Evolutionary conservation across 1,139 yeast genomes (phyloP).

Genomic region (Scheffersomyces lignicola): DNA sequence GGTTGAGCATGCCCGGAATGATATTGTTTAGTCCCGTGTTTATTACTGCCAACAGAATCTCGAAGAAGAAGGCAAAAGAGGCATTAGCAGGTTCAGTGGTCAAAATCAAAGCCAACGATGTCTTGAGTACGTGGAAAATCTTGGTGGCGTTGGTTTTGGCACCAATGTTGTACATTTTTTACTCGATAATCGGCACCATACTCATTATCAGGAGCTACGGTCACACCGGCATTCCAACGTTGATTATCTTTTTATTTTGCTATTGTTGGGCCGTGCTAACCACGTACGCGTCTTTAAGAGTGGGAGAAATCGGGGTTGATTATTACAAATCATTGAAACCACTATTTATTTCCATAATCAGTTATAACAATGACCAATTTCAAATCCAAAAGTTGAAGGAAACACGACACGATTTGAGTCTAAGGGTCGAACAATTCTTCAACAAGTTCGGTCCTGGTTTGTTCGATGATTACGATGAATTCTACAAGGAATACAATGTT

Average conservation of each 20-base stretch:
- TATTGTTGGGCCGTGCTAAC: conserved; percentile 43
- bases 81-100: conserved; percentile 46
- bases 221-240: conserved; percentile 12
- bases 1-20: conserved; percentile 43
- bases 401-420: conserved; percentile 54
- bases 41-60: conserved; percentile 34
- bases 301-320: conserved; percentile 45
- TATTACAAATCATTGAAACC: conserved; percentile 42
- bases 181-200: conserved; percentile 38
- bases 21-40: conserved; percentile 48
- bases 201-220: conserved; percentile 23
- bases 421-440: conserved; percentile 64
- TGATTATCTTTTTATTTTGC: conserved; percentile 28
- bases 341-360: conserved; percentile 34
- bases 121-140: conserved; percentile 48
- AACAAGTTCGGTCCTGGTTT: conserved; percentile 74
- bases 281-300: conserved; percentile 43
- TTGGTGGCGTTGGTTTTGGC: conserved; percentile 46
- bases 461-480: conserved; percentile 60
- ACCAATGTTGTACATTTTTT: conserved; percentile 42
- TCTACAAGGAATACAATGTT: conserved; percentile 30
- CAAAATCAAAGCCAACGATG: conserved; percentile 47
- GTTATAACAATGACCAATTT: conserved; percentile 39
- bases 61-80: conserved; percentile 37
- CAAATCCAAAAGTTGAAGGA: conserved; percentile 54